These are phyloP conservation scores for Filobasidium floriforme DNA, from an alignment of 768 basidiomycete species.

Conservation along the genomic window DNA sequence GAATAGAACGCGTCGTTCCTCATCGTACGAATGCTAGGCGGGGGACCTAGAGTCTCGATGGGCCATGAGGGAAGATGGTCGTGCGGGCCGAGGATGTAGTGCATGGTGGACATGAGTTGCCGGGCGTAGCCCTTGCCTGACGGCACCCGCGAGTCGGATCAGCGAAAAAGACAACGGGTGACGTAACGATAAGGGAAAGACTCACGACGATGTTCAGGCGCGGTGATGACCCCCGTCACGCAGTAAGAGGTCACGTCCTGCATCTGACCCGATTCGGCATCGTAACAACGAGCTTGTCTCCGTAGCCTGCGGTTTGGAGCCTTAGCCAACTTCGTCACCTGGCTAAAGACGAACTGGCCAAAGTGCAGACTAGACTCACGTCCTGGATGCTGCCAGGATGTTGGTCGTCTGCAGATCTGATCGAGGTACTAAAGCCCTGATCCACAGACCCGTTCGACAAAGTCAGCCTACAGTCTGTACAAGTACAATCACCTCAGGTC, in stretches of 20 bases:
- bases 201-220: constrained; percentile 12
- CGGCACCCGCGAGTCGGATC: neutral
- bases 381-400: neutral
- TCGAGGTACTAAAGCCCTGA: neutral
- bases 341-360: neutral
- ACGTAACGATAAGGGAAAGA: neutral
- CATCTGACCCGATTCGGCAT: neutral
- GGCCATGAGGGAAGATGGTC: constrained; percentile 13
- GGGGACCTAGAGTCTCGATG: neutral
- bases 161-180: neutral
- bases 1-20: constrained; percentile 4
- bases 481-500: neutral
- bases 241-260: constrained; percentile 5
- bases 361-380: neutral
- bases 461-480: neutral
- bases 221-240: constrained; percentile 12
- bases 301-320: neutral
- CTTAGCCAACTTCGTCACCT: neutral
- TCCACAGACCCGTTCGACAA: neutral
- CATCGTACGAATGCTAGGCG: neutral
- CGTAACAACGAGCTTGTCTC: constrained; percentile 4
- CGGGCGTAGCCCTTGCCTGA: constrained; percentile 17
- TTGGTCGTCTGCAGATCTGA: neutral
- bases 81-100: constrained; percentile 10
- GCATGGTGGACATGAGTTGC: constrained; percentile 12